Conservation (phyloP, 768 basidiomycete species). For the Gymnopilus junonius region DNA sequence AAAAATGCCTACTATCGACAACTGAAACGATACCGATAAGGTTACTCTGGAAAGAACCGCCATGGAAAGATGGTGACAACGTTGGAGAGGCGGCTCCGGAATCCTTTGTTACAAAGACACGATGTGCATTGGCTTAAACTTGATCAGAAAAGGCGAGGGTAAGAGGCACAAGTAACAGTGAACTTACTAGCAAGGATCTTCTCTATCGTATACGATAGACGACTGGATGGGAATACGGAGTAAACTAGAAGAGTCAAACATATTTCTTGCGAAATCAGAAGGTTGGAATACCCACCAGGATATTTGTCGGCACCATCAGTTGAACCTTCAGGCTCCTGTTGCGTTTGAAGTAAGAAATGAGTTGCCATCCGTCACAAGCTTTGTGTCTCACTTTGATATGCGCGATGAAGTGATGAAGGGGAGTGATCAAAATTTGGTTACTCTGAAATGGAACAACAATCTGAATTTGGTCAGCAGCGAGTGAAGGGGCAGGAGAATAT, state of each 20-base stretch:
- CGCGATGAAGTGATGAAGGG: constrained; percentile 71
- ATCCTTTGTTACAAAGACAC: constrained; percentile 79
- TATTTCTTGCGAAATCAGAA: neutral
- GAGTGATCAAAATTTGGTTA: constrained; percentile 73
- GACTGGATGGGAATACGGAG: constrained; percentile 67
- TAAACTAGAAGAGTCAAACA: constrained; percentile 53
- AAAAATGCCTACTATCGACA: constrained; percentile 68
- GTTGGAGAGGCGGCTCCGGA: constrained; percentile 55
- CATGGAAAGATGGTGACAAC: constrained; percentile 42
- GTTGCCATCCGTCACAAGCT: neutral
- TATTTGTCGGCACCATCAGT: constrained; percentile 81
- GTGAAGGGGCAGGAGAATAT: constrained; percentile 5
- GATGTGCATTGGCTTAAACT: constrained; percentile 70
- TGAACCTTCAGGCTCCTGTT: constrained; percentile 70
- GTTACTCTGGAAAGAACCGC: constrained; percentile 43
- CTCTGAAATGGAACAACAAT: constrained; percentile 81
- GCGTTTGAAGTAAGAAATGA: constrained; percentile 4
- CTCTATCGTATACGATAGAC: constrained; percentile 73
- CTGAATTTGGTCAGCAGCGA: constrained; percentile 34
- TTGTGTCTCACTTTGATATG: constrained; percentile 64
- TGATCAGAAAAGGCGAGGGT: neutral
- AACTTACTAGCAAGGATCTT: constrained; percentile 82
- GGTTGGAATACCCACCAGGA: constrained; percentile 53
- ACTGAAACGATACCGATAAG: constrained; percentile 81
- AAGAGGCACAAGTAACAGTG: neutral